Evolutionary conservation across 805 yeast genomes (phyloP), one percentile per base, ranked within the genome.

Genomic region (Yarrowia sp.): DNA sequence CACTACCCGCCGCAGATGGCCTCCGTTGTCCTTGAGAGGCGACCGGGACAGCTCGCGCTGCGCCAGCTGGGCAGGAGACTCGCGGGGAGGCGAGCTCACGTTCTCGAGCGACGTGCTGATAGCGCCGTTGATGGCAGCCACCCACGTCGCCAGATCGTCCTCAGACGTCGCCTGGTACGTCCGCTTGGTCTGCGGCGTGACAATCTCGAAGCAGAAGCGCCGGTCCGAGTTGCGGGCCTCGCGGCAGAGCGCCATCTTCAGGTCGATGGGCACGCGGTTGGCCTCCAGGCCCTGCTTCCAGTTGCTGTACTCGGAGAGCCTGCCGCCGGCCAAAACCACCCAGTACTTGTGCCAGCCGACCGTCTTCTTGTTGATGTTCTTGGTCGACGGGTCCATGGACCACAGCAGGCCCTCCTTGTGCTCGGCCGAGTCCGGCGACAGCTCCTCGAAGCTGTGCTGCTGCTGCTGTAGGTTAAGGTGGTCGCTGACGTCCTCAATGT

Each of bases 271-370:
- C 19, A 79, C 80, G 65, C 84, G 80, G 65, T 88, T 82, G 16
- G 84, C 77, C 29, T 79, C 81, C 18, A 77, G 76, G 19, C 90
- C 90, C 62, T 79, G 82, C 67, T 92, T 81, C 94, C 96, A 90
- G 72, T 90, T 91, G 46, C 86, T 79, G 70, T 81, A 90, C 69
- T 90, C 94, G 44, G 79, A 77, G 41, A 90, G 74, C 63, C 78
- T 80, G 1, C 93, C 91, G n/a, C 83, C 81, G 13, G 81, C 80
- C 55, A 90, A 76, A 0, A 85, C 88, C 0, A 90, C 88, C 92
- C 96, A 88, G 71, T 87, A 91, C 68, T 89, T 90, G 71, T 90
- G 96, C 97, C 97, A 91, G 3, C 76, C 77, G 1, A 67, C 67
- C 12, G 71, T 67, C 59, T 74, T 74, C 55, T 73, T 72, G 59